Evolutionary conservation across 2,329 filamentous ascomycete species (phyloP).

Genomic region (Xylariaceae sp.): DNA sequence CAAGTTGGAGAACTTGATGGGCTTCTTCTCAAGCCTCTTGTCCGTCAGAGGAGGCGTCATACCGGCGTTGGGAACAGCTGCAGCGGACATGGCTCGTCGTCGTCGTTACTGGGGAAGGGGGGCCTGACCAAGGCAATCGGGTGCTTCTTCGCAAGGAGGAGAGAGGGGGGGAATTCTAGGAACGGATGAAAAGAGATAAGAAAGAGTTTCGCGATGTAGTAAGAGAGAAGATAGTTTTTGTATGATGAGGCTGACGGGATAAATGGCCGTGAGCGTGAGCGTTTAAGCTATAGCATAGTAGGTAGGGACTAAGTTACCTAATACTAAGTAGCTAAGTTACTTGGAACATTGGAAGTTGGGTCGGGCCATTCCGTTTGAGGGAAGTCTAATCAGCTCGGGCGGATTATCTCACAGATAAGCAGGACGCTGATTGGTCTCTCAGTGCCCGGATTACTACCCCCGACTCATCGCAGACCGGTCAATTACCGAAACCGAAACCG

Average conservation of each 20-base stretch:
- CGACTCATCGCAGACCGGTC: slow-evolving; percentile 20
- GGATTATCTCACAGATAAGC: neutral
- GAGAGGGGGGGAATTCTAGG: slow-evolving; percentile 14
- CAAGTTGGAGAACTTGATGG: slow-evolving; percentile 99
- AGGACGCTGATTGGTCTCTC: slow-evolving; percentile 21
- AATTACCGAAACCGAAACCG: slow-evolving; percentile 16
- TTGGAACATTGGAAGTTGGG: neutral
- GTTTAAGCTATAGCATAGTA: no score
- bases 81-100: slow-evolving; percentile 64
- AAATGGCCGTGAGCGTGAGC: no score
- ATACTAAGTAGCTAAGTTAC: neutral
- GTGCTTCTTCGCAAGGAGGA: slow-evolving; percentile 77
- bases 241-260: slow-evolving; percentile 20
- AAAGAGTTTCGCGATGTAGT: slow-evolving; percentile 4
- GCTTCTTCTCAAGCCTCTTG: slow-evolving; percentile 90
- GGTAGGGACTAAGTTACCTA: no score
- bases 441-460: slow-evolving; percentile 15
- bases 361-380: slow-evolving; percentile 18
- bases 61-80: slow-evolving; percentile 59
- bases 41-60: slow-evolving; percentile 55
- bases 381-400: slow-evolving; percentile 3
- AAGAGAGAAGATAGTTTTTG: slow-evolving; percentile 1
- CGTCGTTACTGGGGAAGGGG: slow-evolving; percentile 58
- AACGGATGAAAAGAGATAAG: slow-evolving; percentile 6
- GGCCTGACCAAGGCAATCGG: slow-evolving; percentile 99